These are phyloP conservation scores for Pleochaeta shiraiana DNA, from an alignment of 2,329 filamentous ascomycete genomes.

Conservation along the genomic window DNA sequence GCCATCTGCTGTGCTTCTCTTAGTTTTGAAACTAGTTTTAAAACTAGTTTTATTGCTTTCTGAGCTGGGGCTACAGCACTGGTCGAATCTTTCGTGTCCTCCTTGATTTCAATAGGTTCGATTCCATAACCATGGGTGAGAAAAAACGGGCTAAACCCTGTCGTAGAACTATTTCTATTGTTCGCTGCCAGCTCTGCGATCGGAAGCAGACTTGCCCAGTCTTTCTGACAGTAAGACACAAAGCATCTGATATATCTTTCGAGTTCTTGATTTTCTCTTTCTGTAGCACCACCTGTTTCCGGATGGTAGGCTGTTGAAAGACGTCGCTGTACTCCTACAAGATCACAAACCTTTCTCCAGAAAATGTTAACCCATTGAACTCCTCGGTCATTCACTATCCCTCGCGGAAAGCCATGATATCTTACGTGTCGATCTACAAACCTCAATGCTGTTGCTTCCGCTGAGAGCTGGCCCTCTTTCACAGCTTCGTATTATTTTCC, in stretches of 20 bases:
- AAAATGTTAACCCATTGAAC: not conserved
- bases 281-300: not conserved
- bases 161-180: constrained; percentile 1
- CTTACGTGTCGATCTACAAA: not conserved
- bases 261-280: constrained; percentile 5
- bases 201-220: constrained; percentile 4
- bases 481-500: not conserved
- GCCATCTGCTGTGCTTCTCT: not conserved
- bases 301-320: not conserved
- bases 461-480: not conserved
- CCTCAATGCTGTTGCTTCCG: not conserved
- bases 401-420: not conserved
- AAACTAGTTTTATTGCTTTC: not conserved
- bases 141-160: not conserved
- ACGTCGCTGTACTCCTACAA: not conserved
- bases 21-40: not conserved
- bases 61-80: not conserved
- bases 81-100: not conserved
- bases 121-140: not conserved
- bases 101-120: not conserved
- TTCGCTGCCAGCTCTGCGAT: not conserved
- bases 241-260: constrained; percentile 5
- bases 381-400: not conserved
- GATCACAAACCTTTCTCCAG: not conserved
- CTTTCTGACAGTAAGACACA: constrained; percentile 6